A percentile compares a stretch with the other conserved stretches of the same genome.
Conservation (phyloP, 345 rosid genomes). For the Anastatica hierochuntica region DNA sequence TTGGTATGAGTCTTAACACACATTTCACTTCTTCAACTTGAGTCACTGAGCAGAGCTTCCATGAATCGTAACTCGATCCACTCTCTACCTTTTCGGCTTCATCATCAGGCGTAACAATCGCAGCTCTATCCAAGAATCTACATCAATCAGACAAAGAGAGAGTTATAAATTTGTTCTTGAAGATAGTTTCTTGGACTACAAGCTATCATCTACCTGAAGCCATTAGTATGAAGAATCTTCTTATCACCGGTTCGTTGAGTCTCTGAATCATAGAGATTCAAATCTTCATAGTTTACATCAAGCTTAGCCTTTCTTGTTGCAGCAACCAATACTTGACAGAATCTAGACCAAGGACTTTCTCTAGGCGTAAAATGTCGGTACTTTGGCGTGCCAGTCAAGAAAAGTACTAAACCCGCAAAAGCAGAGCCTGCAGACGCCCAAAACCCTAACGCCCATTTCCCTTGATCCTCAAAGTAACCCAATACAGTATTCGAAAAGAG, state of each 20-base stretch:
- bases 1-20: slow-evolving; percentile 71
- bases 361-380: slow-evolving; percentile 65
- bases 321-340: slow-evolving; percentile 70
- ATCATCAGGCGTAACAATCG: slow-evolving; percentile 51
- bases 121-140: slow-evolving; percentile 92
- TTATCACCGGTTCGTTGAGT: slow-evolving; percentile 33
- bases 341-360: slow-evolving; percentile 76
- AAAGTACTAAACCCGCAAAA: slow-evolving; percentile 48
- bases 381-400: slow-evolving; percentile 66
- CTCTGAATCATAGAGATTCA: slow-evolving; percentile 36
- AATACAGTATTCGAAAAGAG: slow-evolving; percentile 82
- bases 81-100: slow-evolving; percentile 24
- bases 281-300: slow-evolving; percentile 28
- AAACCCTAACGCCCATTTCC: slow-evolving; percentile 77
- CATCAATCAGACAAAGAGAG: neutral
- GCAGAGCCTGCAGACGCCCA: slow-evolving; percentile 88
- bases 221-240: slow-evolving; percentile 64
- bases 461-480: slow-evolving; percentile 80
- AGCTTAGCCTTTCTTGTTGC: slow-evolving; percentile 53
- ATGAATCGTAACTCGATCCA: slow-evolving; percentile 30
- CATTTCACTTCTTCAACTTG: slow-evolving; percentile 98
- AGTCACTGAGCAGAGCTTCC: slow-evolving; percentile 74
- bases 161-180: neutral
- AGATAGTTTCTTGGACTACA: neutral
- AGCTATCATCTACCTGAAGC: slow-evolving; percentile 57